Evolutionary conservation across 192 early-diverging fungal species (phyloP).

Genomic region (Podila verticillata): DNA sequence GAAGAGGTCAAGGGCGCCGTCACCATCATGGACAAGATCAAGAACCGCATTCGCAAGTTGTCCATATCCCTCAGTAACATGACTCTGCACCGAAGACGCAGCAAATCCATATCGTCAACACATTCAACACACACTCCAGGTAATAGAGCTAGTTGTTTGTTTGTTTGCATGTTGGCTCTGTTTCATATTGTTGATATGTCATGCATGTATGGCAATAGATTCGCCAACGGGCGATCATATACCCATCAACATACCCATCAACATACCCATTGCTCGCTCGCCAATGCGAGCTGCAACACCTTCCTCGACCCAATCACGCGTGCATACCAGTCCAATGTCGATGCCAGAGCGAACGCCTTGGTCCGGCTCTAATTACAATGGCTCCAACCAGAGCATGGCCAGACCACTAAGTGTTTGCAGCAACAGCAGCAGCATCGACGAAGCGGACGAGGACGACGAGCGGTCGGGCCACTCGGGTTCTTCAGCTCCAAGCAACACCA

Average conservation of each 20-base stretch:
- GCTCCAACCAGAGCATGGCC: slow-evolving; percentile 11
- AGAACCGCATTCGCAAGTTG: slow-evolving; percentile 54
- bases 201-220: too few species aligned
- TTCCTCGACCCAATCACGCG: too few species aligned
- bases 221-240: too few species aligned
- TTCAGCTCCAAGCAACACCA: slow-evolving; percentile 12
- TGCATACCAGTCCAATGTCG: neutral
- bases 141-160: neutral
- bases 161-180: neutral
- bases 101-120: slow-evolving; percentile 36
- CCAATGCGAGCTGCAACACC: too few species aligned
- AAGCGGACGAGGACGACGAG: slow-evolving; percentile 30
- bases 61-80: slow-evolving; percentile 55
- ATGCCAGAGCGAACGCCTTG: slow-evolving; percentile 41
- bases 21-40: slow-evolving; percentile 67
- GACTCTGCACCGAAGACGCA: slow-evolving; percentile 34
- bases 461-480: slow-evolving; percentile 16
- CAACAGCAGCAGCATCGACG: slow-evolving; percentile 42
- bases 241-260: too few species aligned
- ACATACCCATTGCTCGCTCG: too few species aligned
- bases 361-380: neutral
- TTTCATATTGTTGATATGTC: neutral
- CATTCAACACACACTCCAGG: slow-evolving; percentile 16
- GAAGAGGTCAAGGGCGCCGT: slow-evolving; percentile 81
- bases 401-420: slow-evolving; percentile 23